Evolutionary conservation across 1,284 basidiomycete genomes (phyloP).

Genomic region (Ganoderma sinense): DNA sequence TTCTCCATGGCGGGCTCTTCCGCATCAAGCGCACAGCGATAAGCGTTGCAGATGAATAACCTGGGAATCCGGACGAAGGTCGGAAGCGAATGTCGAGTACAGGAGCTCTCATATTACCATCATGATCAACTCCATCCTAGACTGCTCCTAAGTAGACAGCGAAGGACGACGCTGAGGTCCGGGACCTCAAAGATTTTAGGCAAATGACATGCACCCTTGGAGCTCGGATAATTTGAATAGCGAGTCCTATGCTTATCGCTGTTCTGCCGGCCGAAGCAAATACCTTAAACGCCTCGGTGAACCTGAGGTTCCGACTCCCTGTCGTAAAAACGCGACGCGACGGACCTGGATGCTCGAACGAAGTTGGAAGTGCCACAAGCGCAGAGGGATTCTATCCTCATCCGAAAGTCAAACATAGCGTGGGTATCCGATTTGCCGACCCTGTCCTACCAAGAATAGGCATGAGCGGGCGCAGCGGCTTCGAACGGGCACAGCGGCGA

Average conservation of each 20-base stretch:
- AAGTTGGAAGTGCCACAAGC: not conserved
- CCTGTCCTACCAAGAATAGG: not conserved
- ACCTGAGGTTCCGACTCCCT: no score
- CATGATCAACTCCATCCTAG: not conserved
- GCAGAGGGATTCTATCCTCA: not conserved
- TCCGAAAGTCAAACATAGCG: not conserved
- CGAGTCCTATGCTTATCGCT: no score
- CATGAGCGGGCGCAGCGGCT: not conserved
- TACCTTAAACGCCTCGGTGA: no score
- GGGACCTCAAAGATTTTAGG: not conserved
- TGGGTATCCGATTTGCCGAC: not conserved
- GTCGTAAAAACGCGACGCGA: no score
- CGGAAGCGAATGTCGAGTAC: not conserved
- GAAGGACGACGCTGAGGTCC: not conserved
- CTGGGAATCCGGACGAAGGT: not conserved
- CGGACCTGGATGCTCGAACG: no score
- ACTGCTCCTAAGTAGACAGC: no score
- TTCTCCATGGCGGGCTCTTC: not conserved
- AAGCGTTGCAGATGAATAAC: not conserved
- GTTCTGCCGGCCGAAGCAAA: no score
- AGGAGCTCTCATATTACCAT: not conserved
- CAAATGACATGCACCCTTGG: not conserved
- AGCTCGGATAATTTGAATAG: no score
- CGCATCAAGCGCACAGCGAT: not conserved
- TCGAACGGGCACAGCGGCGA: not conserved